phyloP scores from a whole-genome alignment of 768 basidiomycete genomes.

The Galerina sulciceps region DNA sequence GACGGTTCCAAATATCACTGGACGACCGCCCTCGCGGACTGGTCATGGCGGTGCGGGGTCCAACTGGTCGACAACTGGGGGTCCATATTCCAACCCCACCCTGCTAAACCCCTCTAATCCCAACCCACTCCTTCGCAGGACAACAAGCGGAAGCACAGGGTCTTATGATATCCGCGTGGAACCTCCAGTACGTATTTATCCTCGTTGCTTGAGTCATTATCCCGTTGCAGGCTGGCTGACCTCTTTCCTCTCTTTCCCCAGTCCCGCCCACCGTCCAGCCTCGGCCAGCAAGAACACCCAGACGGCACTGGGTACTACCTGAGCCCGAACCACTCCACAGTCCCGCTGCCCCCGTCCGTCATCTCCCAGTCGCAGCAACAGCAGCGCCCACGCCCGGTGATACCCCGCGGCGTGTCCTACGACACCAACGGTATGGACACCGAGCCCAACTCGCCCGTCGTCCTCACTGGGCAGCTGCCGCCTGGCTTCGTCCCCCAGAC shows the following conservation, averaged over 20 bases:
- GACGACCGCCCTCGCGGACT: background rate
- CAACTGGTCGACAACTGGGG: background rate
- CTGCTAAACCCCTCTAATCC: conserved; percentile 4
- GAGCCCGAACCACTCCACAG: conserved; percentile 10
- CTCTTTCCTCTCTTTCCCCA: conserved; percentile 8
- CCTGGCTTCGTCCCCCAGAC: conserved; percentile 25
- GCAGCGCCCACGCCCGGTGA: background rate
- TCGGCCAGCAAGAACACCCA: background rate
- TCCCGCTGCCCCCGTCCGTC: background rate
- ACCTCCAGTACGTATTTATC: conserved; percentile 24
- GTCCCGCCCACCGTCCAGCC: conserved; percentile 16
- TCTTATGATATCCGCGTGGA: conserved; percentile 24
- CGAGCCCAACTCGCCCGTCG: conserved; percentile 18
- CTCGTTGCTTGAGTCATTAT: background rate
- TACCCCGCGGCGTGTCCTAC: background rate
- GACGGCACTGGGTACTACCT: conserved; percentile 5
- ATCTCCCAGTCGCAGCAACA: background rate
- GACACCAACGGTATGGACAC: conserved; percentile 10
- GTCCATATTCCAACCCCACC: conserved; percentile 6
- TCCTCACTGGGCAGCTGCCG: conserved; percentile 15
- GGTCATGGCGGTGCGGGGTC: no score
- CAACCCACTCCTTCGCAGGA: conserved; percentile 5
- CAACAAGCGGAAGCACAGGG: conserved; percentile 17
- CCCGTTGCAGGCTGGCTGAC: background rate
- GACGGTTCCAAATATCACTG: background rate